A percentile compares a stretch with the other conserved stretches of the same genome.
Evolutionary conservation across 176 grass and related monocot species (phyloP).

Genomic region (Olyra latifolia): DNA sequence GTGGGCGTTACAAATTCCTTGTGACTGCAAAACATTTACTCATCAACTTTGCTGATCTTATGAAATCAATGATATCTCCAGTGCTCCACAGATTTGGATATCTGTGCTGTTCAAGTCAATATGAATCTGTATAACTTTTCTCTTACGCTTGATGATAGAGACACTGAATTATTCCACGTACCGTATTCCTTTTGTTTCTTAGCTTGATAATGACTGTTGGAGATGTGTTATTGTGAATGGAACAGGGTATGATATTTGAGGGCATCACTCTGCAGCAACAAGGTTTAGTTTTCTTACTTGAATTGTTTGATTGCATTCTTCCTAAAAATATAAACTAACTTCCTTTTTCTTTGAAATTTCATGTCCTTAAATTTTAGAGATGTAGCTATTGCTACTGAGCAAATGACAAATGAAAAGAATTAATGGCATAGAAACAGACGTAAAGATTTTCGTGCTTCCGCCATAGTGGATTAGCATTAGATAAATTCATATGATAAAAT

Average conservation of each 20-base stretch:
- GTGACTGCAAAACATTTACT: neutral
- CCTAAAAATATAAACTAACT: neutral
- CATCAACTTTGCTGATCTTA: neutral
- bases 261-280: neutral
- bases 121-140: neutral
- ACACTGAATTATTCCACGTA: neutral
- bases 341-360: neutral
- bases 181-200: neutral
- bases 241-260: neutral
- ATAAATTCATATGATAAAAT: neutral
- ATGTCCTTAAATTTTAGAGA: neutral
- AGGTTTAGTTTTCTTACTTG: neutral
- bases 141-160: neutral
- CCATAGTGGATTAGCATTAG: neutral
- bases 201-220: neutral
- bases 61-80: neutral
- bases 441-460: neutral
- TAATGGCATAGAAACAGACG: neutral
- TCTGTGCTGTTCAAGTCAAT: neutral
- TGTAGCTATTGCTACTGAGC: neutral
- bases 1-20: slow-evolving; percentile 7
- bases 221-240: neutral
- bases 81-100: neutral
- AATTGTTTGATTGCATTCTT: neutral
- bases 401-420: neutral